A percentile compares a stretch with the other conserved stretches of the same genome.
Conservation (phyloP, 2,329 filamentous ascomycete species). For the Penicillium frequentans region DNA sequence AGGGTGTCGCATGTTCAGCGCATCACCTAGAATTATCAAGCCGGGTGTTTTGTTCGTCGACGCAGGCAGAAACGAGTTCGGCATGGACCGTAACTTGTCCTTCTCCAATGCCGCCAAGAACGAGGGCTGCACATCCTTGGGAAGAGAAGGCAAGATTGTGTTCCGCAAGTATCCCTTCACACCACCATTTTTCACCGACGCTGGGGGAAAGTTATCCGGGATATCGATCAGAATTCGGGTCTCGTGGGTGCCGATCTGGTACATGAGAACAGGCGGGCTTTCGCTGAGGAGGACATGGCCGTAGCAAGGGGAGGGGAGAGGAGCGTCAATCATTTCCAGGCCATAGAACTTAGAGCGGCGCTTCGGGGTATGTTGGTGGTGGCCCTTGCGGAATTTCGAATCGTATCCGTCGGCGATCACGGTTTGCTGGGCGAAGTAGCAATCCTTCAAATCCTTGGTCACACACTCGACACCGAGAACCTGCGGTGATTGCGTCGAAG, state of each 20-base stretch:
- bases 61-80: conserved; percentile 89
- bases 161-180: conserved; percentile 82
- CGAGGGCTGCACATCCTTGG: conserved; percentile 67
- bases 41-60: conserved; percentile 70
- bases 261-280: conserved; percentile 78
- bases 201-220: conserved; percentile 72
- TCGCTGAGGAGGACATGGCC: conserved; percentile 87
- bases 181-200: conserved; percentile 72
- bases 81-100: conserved; percentile 84
- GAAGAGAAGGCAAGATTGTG: conserved; percentile 75
- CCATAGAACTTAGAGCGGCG: conserved; percentile 89
- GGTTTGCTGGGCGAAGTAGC: conserved; percentile 85
- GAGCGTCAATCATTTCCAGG: conserved; percentile 85
- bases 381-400: conserved; percentile 84
- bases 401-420: conserved; percentile 90
- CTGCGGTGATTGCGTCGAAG: conserved; percentile 62
- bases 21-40: conserved; percentile 83
- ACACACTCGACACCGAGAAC: conserved; percentile 79
- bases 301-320: conserved; percentile 70
- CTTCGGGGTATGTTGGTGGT: conserved; percentile 65
- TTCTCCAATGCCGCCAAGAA: conserved; percentile 75
- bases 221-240: conserved; percentile 89
- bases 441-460: conserved; percentile 66
- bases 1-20: conserved; percentile 99
- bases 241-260: conserved; percentile 95